Conservation (phyloP, 2,329 filamentous ascomycete genomes). For the Coniochaeta pulveracea region DNA sequence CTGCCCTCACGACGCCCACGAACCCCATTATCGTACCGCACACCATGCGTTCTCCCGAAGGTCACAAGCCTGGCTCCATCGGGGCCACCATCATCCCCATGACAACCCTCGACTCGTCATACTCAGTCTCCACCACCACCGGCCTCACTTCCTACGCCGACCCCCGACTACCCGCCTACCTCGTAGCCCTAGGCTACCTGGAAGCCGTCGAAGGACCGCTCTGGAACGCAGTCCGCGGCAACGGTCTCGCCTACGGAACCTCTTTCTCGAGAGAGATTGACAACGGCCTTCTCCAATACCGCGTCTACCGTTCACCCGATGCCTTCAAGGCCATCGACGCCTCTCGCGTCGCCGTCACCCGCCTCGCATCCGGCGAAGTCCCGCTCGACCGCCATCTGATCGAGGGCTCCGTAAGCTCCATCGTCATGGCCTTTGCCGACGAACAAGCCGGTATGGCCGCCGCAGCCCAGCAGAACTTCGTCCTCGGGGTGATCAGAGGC, state of each 20-base stretch:
- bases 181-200: slow-evolving; percentile 84
- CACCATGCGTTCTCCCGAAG: slow-evolving; percentile 64
- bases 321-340: slow-evolving; percentile 76
- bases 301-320: slow-evolving; percentile 83
- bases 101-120: slow-evolving; percentile 86
- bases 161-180: slow-evolving; percentile 67
- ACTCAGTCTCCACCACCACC: slow-evolving; percentile 62
- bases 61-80: slow-evolving; percentile 61
- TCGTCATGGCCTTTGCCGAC: slow-evolving; percentile 78
- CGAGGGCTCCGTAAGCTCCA: slow-evolving; percentile 81
- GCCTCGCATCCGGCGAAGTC: slow-evolving; percentile 59
- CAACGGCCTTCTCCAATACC: slow-evolving; percentile 70
- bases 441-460: slow-evolving; percentile 76
- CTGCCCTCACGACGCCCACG: slow-evolving; percentile 32
- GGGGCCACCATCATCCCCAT: slow-evolving; percentile 77
- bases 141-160: slow-evolving; percentile 69
- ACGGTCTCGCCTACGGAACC: slow-evolving; percentile 84
- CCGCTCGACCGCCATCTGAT: slow-evolving; percentile 72
- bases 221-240: slow-evolving; percentile 87
- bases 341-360: slow-evolving; percentile 61
- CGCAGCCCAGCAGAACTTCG: slow-evolving; percentile 75
- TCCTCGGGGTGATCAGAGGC: slow-evolving; percentile 66
- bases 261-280: slow-evolving; percentile 69
- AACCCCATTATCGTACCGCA: slow-evolving; percentile 60
- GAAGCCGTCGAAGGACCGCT: slow-evolving; percentile 89